Percentiles rank a stretch among this genome's conserved stretches.
Conservation (phyloP, 805 yeast species). For the Candida oleophila region DNA sequence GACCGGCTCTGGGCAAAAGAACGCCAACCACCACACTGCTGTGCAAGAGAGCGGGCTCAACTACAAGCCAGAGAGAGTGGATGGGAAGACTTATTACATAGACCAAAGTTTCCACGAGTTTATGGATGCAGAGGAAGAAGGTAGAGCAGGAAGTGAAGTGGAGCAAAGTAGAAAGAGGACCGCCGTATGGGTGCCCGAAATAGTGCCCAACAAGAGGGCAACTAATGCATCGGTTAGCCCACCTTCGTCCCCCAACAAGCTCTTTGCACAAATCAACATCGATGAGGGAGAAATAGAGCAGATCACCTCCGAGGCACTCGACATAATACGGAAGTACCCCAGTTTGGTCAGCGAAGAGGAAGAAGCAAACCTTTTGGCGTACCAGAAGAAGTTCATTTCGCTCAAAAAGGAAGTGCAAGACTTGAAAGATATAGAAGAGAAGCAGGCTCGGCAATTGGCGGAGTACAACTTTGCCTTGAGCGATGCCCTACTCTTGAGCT, state of each 20-base stretch:
- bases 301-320: slow-evolving; percentile 42
- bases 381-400: slow-evolving; percentile 34
- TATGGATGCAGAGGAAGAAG: slow-evolving; percentile 23
- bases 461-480: slow-evolving; percentile 29
- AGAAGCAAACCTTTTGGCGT: slow-evolving; percentile 22
- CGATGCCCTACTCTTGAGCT: slow-evolving; percentile 23
- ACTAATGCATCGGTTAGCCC: neutral
- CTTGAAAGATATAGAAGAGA: slow-evolving; percentile 43
- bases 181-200: slow-evolving; percentile 28
- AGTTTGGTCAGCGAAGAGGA: slow-evolving; percentile 21
- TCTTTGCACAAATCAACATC: neutral
- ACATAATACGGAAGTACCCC: slow-evolving; percentile 28
- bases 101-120: slow-evolving; percentile 31
- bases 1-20: neutral
- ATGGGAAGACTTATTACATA: slow-evolving; percentile 42
- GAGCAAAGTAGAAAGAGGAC: slow-evolving; percentile 15
- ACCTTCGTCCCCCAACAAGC: slow-evolving; percentile 9
- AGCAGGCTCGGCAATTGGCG: slow-evolving; percentile 42
- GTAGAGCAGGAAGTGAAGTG: neutral
- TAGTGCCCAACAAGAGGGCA: slow-evolving; percentile 6
- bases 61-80: slow-evolving; percentile 46
- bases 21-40: neutral
- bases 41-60: slow-evolving; percentile 7
- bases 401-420: slow-evolving; percentile 39
- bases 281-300: slow-evolving; percentile 32